Conservation (phyloP, 2,329 filamentous ascomycete species). For the Nannizziopsis barbatae region DNA sequence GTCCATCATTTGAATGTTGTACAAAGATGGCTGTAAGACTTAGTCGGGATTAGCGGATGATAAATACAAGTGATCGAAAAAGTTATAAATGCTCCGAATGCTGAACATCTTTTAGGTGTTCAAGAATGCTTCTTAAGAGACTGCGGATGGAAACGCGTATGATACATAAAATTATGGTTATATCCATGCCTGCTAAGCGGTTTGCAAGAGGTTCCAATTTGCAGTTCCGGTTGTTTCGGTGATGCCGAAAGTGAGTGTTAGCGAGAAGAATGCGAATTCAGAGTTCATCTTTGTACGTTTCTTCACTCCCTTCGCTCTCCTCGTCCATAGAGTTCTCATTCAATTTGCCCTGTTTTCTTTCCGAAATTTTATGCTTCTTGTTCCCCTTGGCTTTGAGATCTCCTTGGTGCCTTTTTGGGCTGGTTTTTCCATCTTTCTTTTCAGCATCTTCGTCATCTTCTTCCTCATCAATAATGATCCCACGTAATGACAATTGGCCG, state of each 20-base stretch:
- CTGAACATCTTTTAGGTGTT: no score
- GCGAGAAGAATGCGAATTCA: background rate
- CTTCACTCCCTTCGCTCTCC: slow-evolving; percentile 30
- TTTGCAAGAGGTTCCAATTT: background rate
- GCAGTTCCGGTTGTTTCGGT: background rate
- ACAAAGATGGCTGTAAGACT: no score
- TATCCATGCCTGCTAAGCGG: no score
- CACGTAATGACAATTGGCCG: slow-evolving; percentile 55
- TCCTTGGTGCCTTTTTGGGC: slow-evolving; percentile 14
- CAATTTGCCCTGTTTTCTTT: slow-evolving; percentile 1
- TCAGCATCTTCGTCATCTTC: slow-evolving; percentile 7
- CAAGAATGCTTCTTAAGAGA: no score
- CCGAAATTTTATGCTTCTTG: slow-evolving; percentile 15
- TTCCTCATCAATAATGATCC: slow-evolving; percentile 49
- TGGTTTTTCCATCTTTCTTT: slow-evolving; percentile 6
- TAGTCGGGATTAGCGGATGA: no score
- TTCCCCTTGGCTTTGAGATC: slow-evolving; percentile 19
- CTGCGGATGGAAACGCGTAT: no score
- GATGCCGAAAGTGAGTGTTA: background rate
- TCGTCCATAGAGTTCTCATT: slow-evolving; percentile 14
- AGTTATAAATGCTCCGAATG: no score
- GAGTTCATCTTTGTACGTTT: slow-evolving; percentile 25
- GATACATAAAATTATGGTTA: no score
- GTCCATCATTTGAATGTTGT: no score
- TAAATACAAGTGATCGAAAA: no score